Evolutionary conservation across 2,329 filamentous ascomycete genomes (phyloP).

Genomic region (Trichophyton benhamiae): DNA sequence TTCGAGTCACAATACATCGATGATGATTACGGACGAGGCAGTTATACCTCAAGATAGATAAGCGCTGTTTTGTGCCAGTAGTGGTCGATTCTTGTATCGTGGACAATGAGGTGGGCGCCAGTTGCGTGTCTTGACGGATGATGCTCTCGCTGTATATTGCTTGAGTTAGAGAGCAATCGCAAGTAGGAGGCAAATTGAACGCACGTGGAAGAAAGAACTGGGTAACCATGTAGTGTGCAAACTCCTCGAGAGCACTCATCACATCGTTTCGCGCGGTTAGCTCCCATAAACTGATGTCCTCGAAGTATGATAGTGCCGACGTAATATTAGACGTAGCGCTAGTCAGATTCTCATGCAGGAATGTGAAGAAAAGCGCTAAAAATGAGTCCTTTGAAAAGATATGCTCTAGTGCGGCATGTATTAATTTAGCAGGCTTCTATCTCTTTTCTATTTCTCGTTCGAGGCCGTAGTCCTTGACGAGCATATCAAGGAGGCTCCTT

Average conservation of each 20-base stretch:
- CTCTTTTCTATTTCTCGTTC: constrained; percentile 12
- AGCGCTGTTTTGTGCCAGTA: neutral
- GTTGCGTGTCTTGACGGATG: constrained; percentile 12
- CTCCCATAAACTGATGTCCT: constrained; percentile 7
- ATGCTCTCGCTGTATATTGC: constrained; percentile 12
- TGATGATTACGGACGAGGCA: constrained; percentile 15
- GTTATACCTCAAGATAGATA: constrained; percentile 7
- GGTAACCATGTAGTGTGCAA: constrained; percentile 13
- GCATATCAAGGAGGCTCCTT: constrained; percentile 10
- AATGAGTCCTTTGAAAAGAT: constrained; percentile 12
- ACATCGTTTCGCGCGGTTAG: constrained; percentile 6
- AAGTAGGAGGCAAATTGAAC: neutral
- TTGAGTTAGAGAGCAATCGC: neutral
- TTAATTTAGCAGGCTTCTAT: constrained; percentile 16
- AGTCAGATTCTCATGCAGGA: constrained; percentile 5
- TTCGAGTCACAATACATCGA: constrained; percentile 14
- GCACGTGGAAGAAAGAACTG: constrained; percentile 9
- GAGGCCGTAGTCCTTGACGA: constrained; percentile 15
- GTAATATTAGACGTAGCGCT: constrained; percentile 5
- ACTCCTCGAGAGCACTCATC: constrained; percentile 8
- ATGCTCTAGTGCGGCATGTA: constrained; percentile 15
- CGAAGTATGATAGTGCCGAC: constrained; percentile 8
- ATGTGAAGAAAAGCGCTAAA: constrained; percentile 10
- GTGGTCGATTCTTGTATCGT: constrained; percentile 7
- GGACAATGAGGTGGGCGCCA: constrained; percentile 10